A percentile compares a stretch with the other conserved stretches of the same genome.
phyloP scores from a whole-genome alignment of 495 filamentous ascomycete species.

The Rostrohypoxylon terebratum region DNA sequence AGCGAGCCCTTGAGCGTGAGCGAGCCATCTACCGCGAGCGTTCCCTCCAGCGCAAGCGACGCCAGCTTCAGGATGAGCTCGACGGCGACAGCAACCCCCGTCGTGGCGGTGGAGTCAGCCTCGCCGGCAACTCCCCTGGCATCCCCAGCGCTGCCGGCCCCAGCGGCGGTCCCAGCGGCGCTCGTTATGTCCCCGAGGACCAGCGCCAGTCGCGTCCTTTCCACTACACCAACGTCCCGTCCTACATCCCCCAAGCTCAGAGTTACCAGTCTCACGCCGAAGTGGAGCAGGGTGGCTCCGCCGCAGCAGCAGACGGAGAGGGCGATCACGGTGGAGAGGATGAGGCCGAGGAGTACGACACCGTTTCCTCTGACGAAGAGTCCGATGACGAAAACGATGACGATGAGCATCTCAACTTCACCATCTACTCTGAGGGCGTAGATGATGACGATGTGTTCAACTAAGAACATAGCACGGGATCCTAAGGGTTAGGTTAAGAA shows the following conservation, averaged over 20 bases:
- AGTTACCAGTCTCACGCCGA: too few species aligned
- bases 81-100: too few species aligned
- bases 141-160: background rate
- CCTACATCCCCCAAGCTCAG: background rate
- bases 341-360: background rate
- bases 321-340: background rate
- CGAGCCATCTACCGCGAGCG: too few species aligned
- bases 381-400: background rate
- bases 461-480: background rate
- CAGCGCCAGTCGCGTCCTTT: background rate
- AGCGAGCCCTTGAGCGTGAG: background rate
- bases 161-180: background rate
- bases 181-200: background rate
- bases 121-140: background rate
- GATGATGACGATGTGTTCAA: constrained; percentile 7
- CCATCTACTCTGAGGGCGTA: background rate
- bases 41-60: too few species aligned
- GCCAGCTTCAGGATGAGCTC: too few species aligned
- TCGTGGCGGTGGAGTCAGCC: background rate
- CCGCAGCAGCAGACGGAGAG: too few species aligned
- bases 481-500: background rate
- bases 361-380: background rate
- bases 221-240: background rate
- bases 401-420: background rate
- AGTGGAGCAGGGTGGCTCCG: too few species aligned